Evolutionary conservation across 2,329 filamentous ascomycete species (phyloP).

Genomic region (Fusarium foetens): DNA sequence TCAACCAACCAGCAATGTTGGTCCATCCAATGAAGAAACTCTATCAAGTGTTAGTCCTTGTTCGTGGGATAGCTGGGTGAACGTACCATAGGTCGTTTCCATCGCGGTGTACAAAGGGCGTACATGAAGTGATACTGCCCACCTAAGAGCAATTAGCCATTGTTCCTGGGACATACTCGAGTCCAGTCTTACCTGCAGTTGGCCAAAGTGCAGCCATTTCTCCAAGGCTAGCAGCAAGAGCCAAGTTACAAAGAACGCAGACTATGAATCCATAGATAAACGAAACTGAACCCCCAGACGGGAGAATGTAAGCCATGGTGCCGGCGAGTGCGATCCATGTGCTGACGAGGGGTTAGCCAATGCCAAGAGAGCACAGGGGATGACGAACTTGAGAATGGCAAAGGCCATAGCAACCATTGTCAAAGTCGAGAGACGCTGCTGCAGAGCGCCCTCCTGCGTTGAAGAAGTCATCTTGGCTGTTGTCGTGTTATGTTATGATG

Average conservation of each 20-base stretch:
- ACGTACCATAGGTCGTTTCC: constrained; percentile 47
- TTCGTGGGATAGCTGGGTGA: fast-evolving
- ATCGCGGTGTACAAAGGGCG: constrained; percentile 51
- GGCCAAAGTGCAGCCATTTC: constrained; percentile 58
- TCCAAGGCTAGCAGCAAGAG: constrained; percentile 54
- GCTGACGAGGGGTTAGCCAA: constrained; percentile 10
- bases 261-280: constrained; percentile 59
- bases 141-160: background rate
- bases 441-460: constrained; percentile 2
- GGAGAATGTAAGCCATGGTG: constrained; percentile 54
- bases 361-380: background rate
- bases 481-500: background rate
- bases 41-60: constrained; percentile 30
- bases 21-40: constrained; percentile 57
- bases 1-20: constrained; percentile 58
- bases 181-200: constrained; percentile 48
- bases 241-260: constrained; percentile 56
- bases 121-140: constrained; percentile 60
- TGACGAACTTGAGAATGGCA: constrained; percentile 53
- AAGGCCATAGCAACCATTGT: constrained; percentile 57
- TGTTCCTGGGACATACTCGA: fast-evolving
- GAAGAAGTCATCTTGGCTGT: background rate
- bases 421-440: constrained; percentile 47
- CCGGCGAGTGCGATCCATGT: constrained; percentile 52
- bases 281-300: constrained; percentile 54